Evolutionary conservation across 345 rosid genomes (phyloP).

Genomic region (Populus simonii): DNA sequence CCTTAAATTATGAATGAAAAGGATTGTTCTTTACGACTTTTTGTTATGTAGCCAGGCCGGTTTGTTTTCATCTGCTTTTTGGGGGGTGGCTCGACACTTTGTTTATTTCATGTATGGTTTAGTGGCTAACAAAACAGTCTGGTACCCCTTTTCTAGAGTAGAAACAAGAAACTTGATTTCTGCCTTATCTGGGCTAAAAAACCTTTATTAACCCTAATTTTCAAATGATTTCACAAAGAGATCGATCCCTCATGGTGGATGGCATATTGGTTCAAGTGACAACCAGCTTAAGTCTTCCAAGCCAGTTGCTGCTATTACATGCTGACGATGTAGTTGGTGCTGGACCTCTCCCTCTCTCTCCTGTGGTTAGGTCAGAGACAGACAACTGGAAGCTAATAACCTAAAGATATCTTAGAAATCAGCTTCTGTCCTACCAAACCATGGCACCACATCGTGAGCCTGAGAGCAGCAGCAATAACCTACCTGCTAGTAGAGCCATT

Average conservation of each 20-base stretch:
- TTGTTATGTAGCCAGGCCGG: neutral
- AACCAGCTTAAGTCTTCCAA: neutral
- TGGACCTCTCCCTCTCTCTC: neutral
- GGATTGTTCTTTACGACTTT: neutral
- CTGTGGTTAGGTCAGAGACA: conserved; percentile 6
- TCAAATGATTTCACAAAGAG: no score
- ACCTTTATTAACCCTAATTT: neutral
- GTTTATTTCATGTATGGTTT: neutral
- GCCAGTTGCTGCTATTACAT: neutral
- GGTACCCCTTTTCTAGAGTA: neutral
- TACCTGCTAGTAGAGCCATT: conserved; percentile 8
- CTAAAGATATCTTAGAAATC: neutral
- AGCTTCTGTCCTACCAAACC: conserved; percentile 25
- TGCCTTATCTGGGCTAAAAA: neutral
- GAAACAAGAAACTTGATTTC: neutral
- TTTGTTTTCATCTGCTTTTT: neutral
- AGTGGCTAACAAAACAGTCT: neutral
- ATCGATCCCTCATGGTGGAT: no score
- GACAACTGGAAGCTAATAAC: neutral
- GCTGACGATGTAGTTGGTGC: neutral
- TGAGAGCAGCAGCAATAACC: conserved; percentile 9
- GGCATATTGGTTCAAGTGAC: neutral
- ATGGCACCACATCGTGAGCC: conserved; percentile 8
- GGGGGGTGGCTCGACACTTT: neutral
- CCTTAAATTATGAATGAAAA: neutral